A percentile compares a stretch with the other conserved stretches of the same genome.
These are phyloP conservation scores for Pseudogymnoascus sp. DNA, from an alignment of 2,329 filamentous ascomycete species.

Conservation along the genomic window DNA sequence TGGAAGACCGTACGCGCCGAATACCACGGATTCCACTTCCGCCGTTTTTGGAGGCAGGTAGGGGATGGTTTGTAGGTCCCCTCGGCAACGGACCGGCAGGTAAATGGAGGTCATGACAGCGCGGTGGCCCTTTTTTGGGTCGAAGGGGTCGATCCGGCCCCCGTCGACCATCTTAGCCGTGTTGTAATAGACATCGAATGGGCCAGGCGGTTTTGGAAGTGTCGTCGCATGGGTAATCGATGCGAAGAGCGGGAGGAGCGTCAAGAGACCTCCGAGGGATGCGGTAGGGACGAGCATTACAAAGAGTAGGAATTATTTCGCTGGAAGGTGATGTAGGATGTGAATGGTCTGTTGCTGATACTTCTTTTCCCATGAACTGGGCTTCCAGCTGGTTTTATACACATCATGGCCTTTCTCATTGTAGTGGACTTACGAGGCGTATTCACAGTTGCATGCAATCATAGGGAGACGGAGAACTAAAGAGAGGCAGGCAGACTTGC, in stretches of 20 bases:
- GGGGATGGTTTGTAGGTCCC: conserved; percentile 10
- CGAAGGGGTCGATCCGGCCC: conserved; percentile 24
- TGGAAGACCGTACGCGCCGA: conserved; percentile 22
- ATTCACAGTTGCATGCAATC: neutral
- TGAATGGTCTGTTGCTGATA: neutral
- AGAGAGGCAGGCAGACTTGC: neutral
- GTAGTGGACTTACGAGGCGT: neutral
- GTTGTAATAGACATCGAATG: conserved; percentile 17
- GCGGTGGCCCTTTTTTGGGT: conserved; percentile 18
- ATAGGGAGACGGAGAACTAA: neutral
- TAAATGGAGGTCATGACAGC: conserved; percentile 27
- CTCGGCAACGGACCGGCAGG: conserved; percentile 17
- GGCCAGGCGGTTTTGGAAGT: neutral
- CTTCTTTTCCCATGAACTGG: neutral
- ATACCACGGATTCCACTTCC: conserved; percentile 17
- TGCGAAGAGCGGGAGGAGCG: neutral
- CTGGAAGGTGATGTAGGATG: neutral
- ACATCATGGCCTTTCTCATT: neutral
- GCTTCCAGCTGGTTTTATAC: conserved; percentile 2
- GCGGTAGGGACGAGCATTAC: neutral
- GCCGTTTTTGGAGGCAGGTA: conserved; percentile 29
- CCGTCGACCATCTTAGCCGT: conserved; percentile 18
- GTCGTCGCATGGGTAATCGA: neutral
- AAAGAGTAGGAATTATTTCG: neutral
- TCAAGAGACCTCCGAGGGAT: neutral